These are phyloP conservation scores for Pulveroboletus sp. DNA, from an alignment of 768 basidiomycete species.

Conservation along the genomic window DNA sequence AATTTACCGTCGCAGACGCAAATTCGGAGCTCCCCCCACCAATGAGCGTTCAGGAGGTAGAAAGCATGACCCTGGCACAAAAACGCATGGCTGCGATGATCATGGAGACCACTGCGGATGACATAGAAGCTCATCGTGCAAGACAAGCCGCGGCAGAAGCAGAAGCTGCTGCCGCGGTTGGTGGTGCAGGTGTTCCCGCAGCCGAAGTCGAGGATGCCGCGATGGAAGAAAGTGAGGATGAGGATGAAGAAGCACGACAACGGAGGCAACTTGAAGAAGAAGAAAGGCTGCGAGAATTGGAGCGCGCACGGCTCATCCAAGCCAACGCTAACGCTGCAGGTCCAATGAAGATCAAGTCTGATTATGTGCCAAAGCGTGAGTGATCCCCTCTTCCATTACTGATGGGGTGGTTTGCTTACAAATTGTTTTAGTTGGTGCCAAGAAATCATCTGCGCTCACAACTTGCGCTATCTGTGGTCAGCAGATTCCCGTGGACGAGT, in stretches of 20 bases:
- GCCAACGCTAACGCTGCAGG: slow-evolving; percentile 71
- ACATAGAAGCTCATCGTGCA: slow-evolving; percentile 78
- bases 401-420: slow-evolving; percentile 6
- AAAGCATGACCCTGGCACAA: slow-evolving; percentile 95
- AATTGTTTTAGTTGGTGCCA: slow-evolving; percentile 54
- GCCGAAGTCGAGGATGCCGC: slow-evolving; percentile 55
- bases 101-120: slow-evolving; percentile 90
- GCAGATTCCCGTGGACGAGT: slow-evolving; percentile 90
- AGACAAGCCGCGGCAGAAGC: slow-evolving; percentile 83
- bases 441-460: slow-evolving; percentile 62
- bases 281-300: slow-evolving; percentile 64
- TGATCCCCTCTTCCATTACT: slow-evolving; percentile 13
- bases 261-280: slow-evolving; percentile 64
- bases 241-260: slow-evolving; percentile 62
- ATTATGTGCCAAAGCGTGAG: slow-evolving; percentile 92
- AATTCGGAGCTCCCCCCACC: slow-evolving; percentile 92
- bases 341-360: slow-evolving; percentile 92
- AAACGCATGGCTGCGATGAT: slow-evolving; percentile 98
- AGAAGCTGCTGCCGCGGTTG: slow-evolving; percentile 77
- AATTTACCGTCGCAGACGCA: slow-evolving; percentile 92
- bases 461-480: slow-evolving; percentile 95
- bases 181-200: slow-evolving; percentile 47
- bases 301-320: slow-evolving; percentile 76
- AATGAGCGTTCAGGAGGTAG: slow-evolving; percentile 91
- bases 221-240: slow-evolving; percentile 81